Percentiles rank a stretch among this genome's conserved stretches.
Evolutionary conservation across 129 eudicot species (phyloP).

Genomic region (Pittosporum tobira): DNA sequence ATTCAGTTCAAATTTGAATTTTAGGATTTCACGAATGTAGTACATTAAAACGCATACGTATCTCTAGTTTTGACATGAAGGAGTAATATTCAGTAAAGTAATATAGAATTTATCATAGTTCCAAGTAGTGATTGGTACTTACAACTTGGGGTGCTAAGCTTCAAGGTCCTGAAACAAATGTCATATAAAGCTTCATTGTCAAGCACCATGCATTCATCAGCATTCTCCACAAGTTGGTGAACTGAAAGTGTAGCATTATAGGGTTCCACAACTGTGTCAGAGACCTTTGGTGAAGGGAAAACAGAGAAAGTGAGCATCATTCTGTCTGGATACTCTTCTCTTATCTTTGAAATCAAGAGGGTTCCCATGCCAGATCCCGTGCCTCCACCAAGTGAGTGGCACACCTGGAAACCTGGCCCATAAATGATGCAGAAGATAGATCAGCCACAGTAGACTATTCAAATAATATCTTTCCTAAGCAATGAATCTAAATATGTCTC

Average conservation of each 20-base stretch:
- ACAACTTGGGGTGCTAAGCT: slow-evolving; percentile 95
- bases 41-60: too few relatives aligned
- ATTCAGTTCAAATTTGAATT: too few relatives aligned
- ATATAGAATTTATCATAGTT: not conserved
- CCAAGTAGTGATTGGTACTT: slow-evolving; percentile 16
- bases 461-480: too few relatives aligned
- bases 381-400: slow-evolving; percentile 95
- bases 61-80: too few relatives aligned
- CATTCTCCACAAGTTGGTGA: slow-evolving; percentile 87
- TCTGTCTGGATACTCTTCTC: slow-evolving; percentile 93
- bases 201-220: slow-evolving; percentile 94
- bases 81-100: not conserved
- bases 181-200: slow-evolving; percentile 91
- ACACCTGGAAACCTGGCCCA: slow-evolving; percentile 84
- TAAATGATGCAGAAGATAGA: slow-evolving; percentile 7
- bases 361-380: slow-evolving; percentile 99
- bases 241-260: slow-evolving; percentile 91
- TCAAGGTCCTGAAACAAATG: slow-evolving; percentile 83
- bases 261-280: slow-evolving; percentile 90
- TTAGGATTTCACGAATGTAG: too few relatives aligned
- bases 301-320: slow-evolving; percentile 96
- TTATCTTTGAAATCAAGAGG: slow-evolving; percentile 76
- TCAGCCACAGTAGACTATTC: not conserved
- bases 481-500: not conserved
- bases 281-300: slow-evolving; percentile 90